Evolutionary conservation across 352 stramenopile species (phyloP).

Genomic region (Phytophthora ohioensis): DNA sequence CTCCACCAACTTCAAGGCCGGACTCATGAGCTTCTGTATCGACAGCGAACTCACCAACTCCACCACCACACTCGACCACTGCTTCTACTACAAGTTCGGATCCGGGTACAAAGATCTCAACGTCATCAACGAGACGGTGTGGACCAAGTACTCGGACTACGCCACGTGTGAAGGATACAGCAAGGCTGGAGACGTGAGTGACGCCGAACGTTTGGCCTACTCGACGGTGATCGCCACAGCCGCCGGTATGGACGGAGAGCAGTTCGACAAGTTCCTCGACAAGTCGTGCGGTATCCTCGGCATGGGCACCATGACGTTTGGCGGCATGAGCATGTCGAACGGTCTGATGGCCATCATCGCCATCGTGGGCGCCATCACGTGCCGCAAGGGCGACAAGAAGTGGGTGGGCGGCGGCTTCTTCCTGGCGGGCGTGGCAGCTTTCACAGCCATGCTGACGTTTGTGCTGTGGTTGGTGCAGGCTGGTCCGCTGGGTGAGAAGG

Average conservation of each 20-base stretch:
- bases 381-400: conserved; percentile 35
- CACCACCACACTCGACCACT: conserved; percentile 56
- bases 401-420: conserved; percentile 31
- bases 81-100: conserved; percentile 70
- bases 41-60: conserved; percentile 54
- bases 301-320: conserved; percentile 51
- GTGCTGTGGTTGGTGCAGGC: conserved; percentile 61
- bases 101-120: conserved; percentile 54
- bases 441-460: conserved; percentile 29
- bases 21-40: conserved; percentile 43
- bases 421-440: conserved; percentile 16
- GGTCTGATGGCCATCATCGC: conserved; percentile 57
- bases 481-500: conserved; percentile 52
- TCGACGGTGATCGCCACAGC: conserved; percentile 42
- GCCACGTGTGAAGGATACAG: conserved; percentile 65
- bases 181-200: conserved; percentile 38
- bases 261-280: conserved; percentile 71
- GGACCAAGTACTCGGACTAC: conserved; percentile 50
- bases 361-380: conserved; percentile 66
- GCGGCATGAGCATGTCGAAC: conserved; percentile 45
- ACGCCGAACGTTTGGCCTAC: conserved; percentile 40
- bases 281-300: conserved; percentile 60
- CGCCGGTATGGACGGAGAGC: conserved; percentile 51
- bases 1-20: conserved; percentile 29
- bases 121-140: conserved; percentile 37